phyloP scores from a whole-genome alignment of 2,329 filamentous ascomycete genomes.

The Penicillium psychrosexuale region DNA sequence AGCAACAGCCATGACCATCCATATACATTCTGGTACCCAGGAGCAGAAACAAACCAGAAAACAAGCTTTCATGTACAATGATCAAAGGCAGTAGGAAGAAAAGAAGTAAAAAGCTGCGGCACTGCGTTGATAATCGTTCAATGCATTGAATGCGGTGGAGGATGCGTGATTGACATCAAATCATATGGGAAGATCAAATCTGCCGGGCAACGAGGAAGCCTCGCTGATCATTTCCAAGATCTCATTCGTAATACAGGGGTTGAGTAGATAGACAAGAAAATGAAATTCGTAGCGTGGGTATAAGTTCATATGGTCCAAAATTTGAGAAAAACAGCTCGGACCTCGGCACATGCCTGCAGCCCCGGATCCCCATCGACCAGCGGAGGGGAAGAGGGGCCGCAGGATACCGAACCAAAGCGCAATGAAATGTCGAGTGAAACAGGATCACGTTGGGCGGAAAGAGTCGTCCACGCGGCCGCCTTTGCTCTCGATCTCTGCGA shows the following conservation, averaged over 20 bases:
- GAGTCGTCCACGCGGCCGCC: slow-evolving; percentile 54
- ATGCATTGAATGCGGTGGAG: neutral
- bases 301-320: slow-evolving; percentile 10
- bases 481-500: slow-evolving; percentile 57
- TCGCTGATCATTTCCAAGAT: neutral
- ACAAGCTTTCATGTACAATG: slow-evolving; percentile 9
- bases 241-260: neutral
- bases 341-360: slow-evolving; percentile 16
- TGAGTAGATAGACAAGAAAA: neutral
- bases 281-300: slow-evolving; percentile 13
- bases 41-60: neutral
- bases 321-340: slow-evolving; percentile 1
- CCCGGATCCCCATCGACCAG: slow-evolving; percentile 4
- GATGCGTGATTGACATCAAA: neutral
- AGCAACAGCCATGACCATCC: slow-evolving; percentile 13
- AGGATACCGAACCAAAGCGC: neutral
- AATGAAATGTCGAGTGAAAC: neutral
- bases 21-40: slow-evolving; percentile 13
- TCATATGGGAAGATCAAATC: neutral
- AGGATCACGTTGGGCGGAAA: slow-evolving; percentile 28
- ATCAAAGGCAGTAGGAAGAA: neutral
- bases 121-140: neutral
- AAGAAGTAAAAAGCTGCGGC: neutral
- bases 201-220: neutral
- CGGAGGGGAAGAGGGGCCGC: neutral